Percentiles rank a stretch among this genome's conserved stretches.
Evolutionary conservation across 495 filamentous ascomycete genomes (phyloP).

Genomic region (Cercophora newfieldiana): DNA sequence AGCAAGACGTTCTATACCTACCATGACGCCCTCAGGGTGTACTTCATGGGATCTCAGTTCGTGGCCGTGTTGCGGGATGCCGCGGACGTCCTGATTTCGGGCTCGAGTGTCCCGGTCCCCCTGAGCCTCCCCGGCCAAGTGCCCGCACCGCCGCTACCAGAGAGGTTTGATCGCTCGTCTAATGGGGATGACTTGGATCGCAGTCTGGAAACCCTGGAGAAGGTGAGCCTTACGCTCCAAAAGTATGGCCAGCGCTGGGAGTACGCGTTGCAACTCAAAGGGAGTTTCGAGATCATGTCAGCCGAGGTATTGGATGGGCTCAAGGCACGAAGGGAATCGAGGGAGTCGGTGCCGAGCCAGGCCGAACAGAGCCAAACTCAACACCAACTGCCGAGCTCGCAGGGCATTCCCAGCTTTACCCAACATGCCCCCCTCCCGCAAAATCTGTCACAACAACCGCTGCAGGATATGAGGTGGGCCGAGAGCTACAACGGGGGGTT

Average conservation of each 20-base stretch:
- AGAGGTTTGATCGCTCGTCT: slow-evolving; percentile 24
- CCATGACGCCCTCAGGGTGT: slow-evolving; percentile 70
- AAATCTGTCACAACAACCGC: slow-evolving; percentile 7
- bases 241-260: slow-evolving; percentile 55
- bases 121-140: background rate
- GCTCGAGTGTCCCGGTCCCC: slow-evolving; percentile 26
- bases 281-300: slow-evolving; percentile 46
- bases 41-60: slow-evolving; percentile 70
- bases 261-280: slow-evolving; percentile 41
- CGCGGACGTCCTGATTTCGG: slow-evolving; percentile 49
- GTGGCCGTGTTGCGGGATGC: slow-evolving; percentile 62
- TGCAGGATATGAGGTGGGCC: slow-evolving; percentile 10
- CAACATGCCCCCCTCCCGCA: slow-evolving; percentile 16
- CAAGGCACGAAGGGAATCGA: slow-evolving; percentile 27
- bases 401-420: slow-evolving; percentile 10
- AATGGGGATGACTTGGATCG: slow-evolving; percentile 45
- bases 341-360: background rate
- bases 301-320: slow-evolving; percentile 37
- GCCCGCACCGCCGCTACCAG: slow-evolving; percentile 30
- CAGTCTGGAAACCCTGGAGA: slow-evolving; percentile 46
- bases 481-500: background rate
- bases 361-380: slow-evolving; percentile 7
- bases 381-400: slow-evolving; percentile 13
- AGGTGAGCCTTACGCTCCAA: slow-evolving; percentile 44
- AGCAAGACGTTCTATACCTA: slow-evolving; percentile 66